Base-by-base conservation (phyloP, 2,329 filamentous ascomycete genomes). In the Ophiostoma perfectum region DNA sequence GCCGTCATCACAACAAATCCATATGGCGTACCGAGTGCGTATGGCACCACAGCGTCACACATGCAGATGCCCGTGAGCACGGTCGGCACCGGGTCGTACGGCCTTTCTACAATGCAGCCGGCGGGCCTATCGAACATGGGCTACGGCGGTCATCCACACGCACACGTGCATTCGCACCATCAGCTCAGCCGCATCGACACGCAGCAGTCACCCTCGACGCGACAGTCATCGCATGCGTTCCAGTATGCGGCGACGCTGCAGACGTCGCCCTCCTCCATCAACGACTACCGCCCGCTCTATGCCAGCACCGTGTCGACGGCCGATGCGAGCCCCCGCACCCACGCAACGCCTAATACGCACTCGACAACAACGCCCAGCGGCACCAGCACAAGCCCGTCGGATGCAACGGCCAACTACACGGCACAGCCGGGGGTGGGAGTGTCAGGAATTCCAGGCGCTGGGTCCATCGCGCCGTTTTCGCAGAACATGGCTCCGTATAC, bases 331-430 rank as follows among this genome's bases (percentile, higher is more conserved):
- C 71, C 71, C 3, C 71, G 71, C 2, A 70, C 70, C 4, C 70
- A 71, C n/a, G 49, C 70, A 47, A 71, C 71, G 12, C 68, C 71
- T 5, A 72, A 70, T 38, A 67, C 71, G 1, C 66, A 71, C 68
- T 55, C 49, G 55, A 69, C 67, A 12, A 63, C 69, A 44, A 68
- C 70, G 3, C 66, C 68, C 11, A 68, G 65, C 55, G 71, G 70
- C 39, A 39, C 70, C 14, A 72, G 71, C 38, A 39, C 70, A 16
- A 72, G 71, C 18, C 67, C 71, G 0, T 63, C 69, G 4, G 71
- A 72, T 3, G 70, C 63, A 1, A 18, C 49, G 2, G 64, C 67
- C 18, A 71, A 69, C 66, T 72, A 72, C 64, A 70, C 71, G 16
- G 67, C 71, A 12, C 71, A 4, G 67, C 49, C 42, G 68, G 63